phyloP scores from a whole-genome alignment of 306 rosid genomes.

The Alnus rubra region DNA sequence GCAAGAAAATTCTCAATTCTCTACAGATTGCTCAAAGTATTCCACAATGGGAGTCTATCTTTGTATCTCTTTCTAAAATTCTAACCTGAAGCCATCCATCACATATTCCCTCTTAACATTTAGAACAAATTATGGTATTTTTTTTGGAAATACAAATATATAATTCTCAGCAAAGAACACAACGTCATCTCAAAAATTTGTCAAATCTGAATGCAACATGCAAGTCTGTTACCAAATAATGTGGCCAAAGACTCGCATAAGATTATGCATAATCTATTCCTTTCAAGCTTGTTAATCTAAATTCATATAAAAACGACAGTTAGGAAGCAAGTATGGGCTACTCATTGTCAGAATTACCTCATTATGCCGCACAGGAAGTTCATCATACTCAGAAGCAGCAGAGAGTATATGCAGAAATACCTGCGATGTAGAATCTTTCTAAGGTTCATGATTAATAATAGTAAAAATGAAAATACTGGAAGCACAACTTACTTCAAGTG shows the following conservation, averaged over 20 bases:
- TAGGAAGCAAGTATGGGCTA: neutral
- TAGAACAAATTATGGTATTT: neutral
- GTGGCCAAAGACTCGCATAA: neutral
- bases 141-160: neutral
- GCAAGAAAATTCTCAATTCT: neutral
- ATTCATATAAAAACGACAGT: neutral
- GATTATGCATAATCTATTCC: neutral
- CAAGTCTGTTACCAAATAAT: neutral
- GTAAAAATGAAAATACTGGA: constrained; percentile 15
- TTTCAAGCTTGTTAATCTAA: neutral
- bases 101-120: neutral
- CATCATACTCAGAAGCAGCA: constrained; percentile 90
- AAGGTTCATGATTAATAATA: constrained; percentile 9
- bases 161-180: neutral
- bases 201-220: neutral
- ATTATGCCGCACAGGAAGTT: constrained; percentile 94
- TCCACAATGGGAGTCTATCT: neutral
- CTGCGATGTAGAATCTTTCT: constrained; percentile 35
- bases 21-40: neutral
- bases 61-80: neutral
- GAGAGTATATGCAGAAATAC: constrained; percentile 87
- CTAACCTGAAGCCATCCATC: neutral
- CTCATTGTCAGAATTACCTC: constrained; percentile 55
- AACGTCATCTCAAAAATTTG: neutral
- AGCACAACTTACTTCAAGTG: constrained; percentile 72